phyloP scores from a whole-genome alignment of 305 asterid species.

The Solanum chacoense region DNA sequence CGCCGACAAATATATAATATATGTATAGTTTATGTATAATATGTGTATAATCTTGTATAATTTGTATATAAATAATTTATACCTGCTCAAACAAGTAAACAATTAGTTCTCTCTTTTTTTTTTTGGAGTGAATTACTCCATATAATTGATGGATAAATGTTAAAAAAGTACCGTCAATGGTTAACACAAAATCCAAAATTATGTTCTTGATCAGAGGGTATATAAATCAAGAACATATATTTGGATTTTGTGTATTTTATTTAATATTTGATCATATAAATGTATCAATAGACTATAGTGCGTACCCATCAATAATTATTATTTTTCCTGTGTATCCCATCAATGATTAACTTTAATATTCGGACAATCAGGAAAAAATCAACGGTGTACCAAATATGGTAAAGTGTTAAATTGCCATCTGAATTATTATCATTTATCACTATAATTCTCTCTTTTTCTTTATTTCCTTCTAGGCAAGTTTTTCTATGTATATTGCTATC shows the following conservation, averaged over 20 bases:
- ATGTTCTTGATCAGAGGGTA: not conserved
- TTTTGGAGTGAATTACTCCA: not conserved
- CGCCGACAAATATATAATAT: not conserved
- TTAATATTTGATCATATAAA: not conserved
- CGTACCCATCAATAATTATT: not conserved
- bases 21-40: not conserved
- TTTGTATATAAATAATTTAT: not conserved
- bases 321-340: slow-evolving; percentile 1
- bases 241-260: not conserved
- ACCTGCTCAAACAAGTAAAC: not conserved
- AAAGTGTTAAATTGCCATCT: not conserved
- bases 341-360: slow-evolving; percentile 20
- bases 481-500: not conserved
- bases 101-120: not conserved
- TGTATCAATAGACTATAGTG: not conserved
- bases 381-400: slow-evolving; percentile 1
- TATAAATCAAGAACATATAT: not conserved
- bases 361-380: slow-evolving; percentile 23
- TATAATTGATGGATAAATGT: not conserved
- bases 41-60: not conserved
- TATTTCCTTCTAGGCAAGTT: not conserved
- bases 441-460: not conserved
- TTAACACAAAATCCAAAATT: not conserved
- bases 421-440: not conserved
- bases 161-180: not conserved